Conservation (phyloP, 2,329 filamentous ascomycete genomes). For the Colletotrichum siamense region DNA sequence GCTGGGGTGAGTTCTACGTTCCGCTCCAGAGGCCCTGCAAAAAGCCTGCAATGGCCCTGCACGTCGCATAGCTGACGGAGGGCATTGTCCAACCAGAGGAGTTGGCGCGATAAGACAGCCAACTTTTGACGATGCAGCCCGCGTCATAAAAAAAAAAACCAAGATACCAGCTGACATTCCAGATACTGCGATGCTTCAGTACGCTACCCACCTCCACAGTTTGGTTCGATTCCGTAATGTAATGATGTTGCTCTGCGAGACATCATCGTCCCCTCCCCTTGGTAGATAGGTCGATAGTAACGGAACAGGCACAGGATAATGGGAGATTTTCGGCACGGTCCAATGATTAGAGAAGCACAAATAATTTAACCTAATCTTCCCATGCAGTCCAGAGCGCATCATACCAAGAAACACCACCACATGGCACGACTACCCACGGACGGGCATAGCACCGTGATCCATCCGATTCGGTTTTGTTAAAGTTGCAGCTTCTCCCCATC, state of each 20-base stretch:
- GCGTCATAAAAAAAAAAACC: conserved; percentile 10
- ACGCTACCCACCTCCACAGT: background rate
- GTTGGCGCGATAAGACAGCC: conserved; percentile 14
- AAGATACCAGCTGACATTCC: background rate
- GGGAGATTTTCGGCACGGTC: background rate
- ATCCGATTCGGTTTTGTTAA: background rate
- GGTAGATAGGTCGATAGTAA: background rate
- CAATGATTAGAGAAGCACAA: background rate
- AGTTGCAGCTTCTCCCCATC: background rate
- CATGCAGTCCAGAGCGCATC: background rate
- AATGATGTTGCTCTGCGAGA: background rate
- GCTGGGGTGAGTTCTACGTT: conserved; percentile 4
- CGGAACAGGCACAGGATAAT: background rate
- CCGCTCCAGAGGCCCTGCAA: background rate
- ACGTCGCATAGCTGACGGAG: background rate
- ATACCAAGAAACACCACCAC: background rate
- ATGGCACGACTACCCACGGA: background rate
- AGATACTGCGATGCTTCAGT: background rate
- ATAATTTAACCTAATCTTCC: background rate
- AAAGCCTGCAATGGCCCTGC: conserved; percentile 1
- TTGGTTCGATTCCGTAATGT: background rate
- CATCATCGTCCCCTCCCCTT: background rate
- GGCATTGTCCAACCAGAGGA: conserved; percentile 18
- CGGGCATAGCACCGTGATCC: background rate
- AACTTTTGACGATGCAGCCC: conserved; percentile 12